Evolutionary conservation across 805 yeast species (phyloP).

Genomic region (Ogataea paradorogensis): DNA sequence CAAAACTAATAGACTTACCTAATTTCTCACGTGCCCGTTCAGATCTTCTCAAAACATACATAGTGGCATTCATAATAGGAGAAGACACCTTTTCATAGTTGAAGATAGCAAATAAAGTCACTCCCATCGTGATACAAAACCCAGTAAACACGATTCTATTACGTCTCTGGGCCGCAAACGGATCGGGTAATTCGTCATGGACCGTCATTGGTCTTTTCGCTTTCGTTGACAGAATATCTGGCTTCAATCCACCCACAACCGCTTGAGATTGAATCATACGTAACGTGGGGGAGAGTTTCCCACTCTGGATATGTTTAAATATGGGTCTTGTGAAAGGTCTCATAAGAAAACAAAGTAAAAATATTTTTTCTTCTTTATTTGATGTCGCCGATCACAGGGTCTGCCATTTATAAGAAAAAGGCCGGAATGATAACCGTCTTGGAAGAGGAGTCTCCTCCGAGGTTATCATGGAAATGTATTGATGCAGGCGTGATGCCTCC

Average conservation of each 20-base stretch:
- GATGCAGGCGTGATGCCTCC: conserved; percentile 41
- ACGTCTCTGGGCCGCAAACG: conserved; percentile 51
- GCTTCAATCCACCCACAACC: conserved; percentile 6
- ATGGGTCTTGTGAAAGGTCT: conserved; percentile 3
- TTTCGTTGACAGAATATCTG: conserved; percentile 6
- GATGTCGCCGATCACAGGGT: conserved; percentile 36
- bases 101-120: conserved; percentile 64
- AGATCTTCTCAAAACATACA: conserved; percentile 82
- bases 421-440: conserved; percentile 54
- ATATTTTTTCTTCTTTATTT: conserved; percentile 6
- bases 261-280: conserved; percentile 15
- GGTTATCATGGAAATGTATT: conserved; percentile 56
- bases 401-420: conserved; percentile 52
- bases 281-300: neutral
- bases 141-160: conserved; percentile 52
- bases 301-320: neutral
- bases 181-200: conserved; percentile 82
- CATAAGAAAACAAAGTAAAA: neutral
- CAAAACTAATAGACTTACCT: conserved; percentile 75
- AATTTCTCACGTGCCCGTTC: conserved; percentile 55
- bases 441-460: conserved; percentile 57
- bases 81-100: conserved; percentile 91
- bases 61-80: conserved; percentile 82
- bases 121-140: conserved; percentile 53
- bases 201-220: conserved; percentile 52